These are phyloP conservation scores for Chloranthus sessilifolius DNA, from an alignment of 164 flowering plant species.

Conservation along the genomic window DNA sequence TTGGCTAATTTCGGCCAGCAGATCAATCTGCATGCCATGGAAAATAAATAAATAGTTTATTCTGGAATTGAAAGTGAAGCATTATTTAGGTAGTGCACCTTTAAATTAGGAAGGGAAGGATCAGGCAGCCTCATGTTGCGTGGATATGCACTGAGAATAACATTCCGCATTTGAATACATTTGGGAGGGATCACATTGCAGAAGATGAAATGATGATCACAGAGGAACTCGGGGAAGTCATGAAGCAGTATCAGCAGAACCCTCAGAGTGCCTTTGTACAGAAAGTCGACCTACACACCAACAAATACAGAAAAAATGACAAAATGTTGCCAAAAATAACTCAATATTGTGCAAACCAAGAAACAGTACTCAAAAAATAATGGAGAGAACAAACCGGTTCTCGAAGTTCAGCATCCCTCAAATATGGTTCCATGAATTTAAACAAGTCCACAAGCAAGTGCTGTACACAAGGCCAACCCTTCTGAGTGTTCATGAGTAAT, in stretches of 20 bases:
- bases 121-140: slow-evolving; percentile 98
- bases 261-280: slow-evolving; percentile 91
- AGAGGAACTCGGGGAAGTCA: slow-evolving; percentile 97
- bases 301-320: not conserved
- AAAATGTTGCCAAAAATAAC: not conserved
- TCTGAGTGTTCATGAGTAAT: slow-evolving; percentile 71
- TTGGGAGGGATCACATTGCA: slow-evolving; percentile 97
- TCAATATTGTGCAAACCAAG: not conserved
- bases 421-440: slow-evolving; percentile 90
- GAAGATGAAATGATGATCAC: slow-evolving; percentile 96
- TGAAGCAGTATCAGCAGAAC: slow-evolving; percentile 92
- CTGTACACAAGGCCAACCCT: slow-evolving; percentile 89
- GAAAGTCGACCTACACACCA: slow-evolving; percentile 61
- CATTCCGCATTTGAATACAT: slow-evolving; percentile 99
- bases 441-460: slow-evolving; percentile 81
- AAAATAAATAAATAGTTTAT: slow-evolving; percentile 1
- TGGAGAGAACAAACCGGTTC: slow-evolving; percentile 46
- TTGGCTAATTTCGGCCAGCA: slow-evolving; percentile 79
- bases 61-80: too few species aligned
- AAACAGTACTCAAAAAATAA: not conserved
- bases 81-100: too few species aligned
- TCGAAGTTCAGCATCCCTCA: slow-evolving; percentile 85
- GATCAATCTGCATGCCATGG: slow-evolving; percentile 66
- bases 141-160: slow-evolving; percentile 96
- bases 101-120: slow-evolving; percentile 93